Evolutionary conservation across 2,329 filamentous ascomycete species (phyloP), one percentile per base, ranked within the genome.

Genomic region (Fonsecaea multimorphosa): DNA sequence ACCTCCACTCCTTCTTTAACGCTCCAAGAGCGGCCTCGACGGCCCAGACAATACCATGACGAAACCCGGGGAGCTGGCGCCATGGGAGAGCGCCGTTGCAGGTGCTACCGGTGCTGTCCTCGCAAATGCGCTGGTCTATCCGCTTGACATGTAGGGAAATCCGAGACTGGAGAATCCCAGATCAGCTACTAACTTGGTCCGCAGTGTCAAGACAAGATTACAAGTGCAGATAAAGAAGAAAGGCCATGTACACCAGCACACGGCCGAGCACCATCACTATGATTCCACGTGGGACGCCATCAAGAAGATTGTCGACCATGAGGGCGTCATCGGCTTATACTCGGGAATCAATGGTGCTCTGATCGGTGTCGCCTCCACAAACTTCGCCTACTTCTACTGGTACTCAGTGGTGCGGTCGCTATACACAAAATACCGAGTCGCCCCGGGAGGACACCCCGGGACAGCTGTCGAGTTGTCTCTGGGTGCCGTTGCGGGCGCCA

Each of bases 321-420:
- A 99, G 72, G 95, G 95, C 34, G 63, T 95, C 8, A 74, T 82
- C 54, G 95, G 95, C 6, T 86, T 99, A 7, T 99, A 99, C 75
- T 88, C 91, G 59, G 95, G 95, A 67, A 93, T 99, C 77, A 85
- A 87, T 66, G 93, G 94, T 58, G 88, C 93, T 3, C 83, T 99
- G 19, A 81, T 98, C 58, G 95, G 95, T 61, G 95, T 99, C 38
- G 94, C 93, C 1, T 97, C 93, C 29, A 98, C 94, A 59, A 99
- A 99, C 79, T 99, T 99, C 77, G 95, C 95, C 74, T 99, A 99
- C 81, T 99, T 99, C 78, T 99, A 99, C 82, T 98, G 94, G 93
- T 98, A 98, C 78, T 94, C 92, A 4, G 81, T 95, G 31, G 92
- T 97, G 34, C 88, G 95, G 69, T 87, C 87, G 16, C 79, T 97